Base-by-base conservation (phyloP, 352 stramenopile species). In the Phytophthora pisi region DNA sequence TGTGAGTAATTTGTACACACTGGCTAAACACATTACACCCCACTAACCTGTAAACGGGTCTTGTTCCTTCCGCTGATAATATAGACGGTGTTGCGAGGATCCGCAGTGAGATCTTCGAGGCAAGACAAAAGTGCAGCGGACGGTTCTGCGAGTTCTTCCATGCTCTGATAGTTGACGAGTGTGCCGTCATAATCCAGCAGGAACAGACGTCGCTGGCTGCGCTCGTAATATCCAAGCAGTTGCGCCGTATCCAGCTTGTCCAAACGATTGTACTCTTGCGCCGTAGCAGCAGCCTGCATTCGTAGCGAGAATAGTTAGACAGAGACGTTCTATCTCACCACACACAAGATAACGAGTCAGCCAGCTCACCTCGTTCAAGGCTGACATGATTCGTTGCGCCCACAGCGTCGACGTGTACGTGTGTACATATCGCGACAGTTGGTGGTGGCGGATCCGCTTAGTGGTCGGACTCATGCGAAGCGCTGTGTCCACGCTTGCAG, bases 341-440 rank as follows among this genome's bases (percentile, higher is more conserved):
- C 36, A 43, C 9, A 43, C 36, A 43, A 43, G 15, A 30, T 16
- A 43, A 46, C 26, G 13, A 42, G 8, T 26, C 16, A 24, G 69
- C 0, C 20, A 16, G 1, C 72, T 50, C 26, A 84, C 76, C 69
- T 92, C 80, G 26, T 91, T 88, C 45, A 97, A 60, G 5, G 88
- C 89, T 9, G 76, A 90, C 77, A 97, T 93, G 54, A 96, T 94
- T 26, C 88, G 85, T 65, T 89, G 84, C 1, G 83, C 87, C 89
- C 89, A 97, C 9, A 97, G 61, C 26, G 83, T 89, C 52, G 86
- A 95, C 24, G 89, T 97, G 79, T 97, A 97, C 63, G 89, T 93
- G 68, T 93, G 93, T 18, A 97, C 90, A 65, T 96, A 96, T 18
- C 90, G 79, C 23, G 85, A 90, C 16, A 96, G 69, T 56, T 93